These are phyloP conservation scores for Eurotiales sp. DNA, from an alignment of 2,329 filamentous ascomycete species.

Conservation along the genomic window DNA sequence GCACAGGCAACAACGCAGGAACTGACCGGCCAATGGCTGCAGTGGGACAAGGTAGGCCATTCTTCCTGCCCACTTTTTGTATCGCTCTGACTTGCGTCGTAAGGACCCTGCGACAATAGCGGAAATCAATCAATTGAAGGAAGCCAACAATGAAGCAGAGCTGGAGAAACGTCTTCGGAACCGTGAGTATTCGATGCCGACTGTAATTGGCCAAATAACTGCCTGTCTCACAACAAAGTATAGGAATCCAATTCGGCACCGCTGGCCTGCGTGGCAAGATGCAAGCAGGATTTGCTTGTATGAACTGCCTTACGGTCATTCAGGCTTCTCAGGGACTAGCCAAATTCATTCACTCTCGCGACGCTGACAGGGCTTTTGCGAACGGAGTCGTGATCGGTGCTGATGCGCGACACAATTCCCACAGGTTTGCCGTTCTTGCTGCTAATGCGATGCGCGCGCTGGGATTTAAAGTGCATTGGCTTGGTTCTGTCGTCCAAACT, in stretches of 20 bases:
- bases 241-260: conserved; percentile 59
- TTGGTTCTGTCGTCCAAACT: conserved; percentile 54
- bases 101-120: conserved; percentile 50
- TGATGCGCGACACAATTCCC: conserved; percentile 61
- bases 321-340: conserved; percentile 64
- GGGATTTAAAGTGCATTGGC: conserved; percentile 58
- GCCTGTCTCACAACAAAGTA: conserved; percentile 1
- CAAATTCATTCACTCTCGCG: conserved; percentile 52
- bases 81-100: not conserved
- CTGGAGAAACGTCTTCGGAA: conserved; percentile 52
- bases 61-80: not conserved
- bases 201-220: not conserved
- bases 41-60: conserved; percentile 47
- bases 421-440: conserved; percentile 57
- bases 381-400: conserved; percentile 58
- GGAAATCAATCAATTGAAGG: conserved; percentile 53
- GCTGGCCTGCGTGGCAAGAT: conserved; percentile 61
- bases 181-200: conserved; percentile 31
- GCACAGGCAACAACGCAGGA: conserved; percentile 31
- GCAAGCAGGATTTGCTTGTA: conserved; percentile 61
- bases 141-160: conserved; percentile 43
- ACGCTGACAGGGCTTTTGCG: conserved; percentile 36
- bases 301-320: conserved; percentile 58
- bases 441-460: conserved; percentile 58
- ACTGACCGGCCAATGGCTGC: conserved; percentile 56